phyloP scores from a whole-genome alignment of 768 basidiomycete species.

The Podaxis sp. region DNA sequence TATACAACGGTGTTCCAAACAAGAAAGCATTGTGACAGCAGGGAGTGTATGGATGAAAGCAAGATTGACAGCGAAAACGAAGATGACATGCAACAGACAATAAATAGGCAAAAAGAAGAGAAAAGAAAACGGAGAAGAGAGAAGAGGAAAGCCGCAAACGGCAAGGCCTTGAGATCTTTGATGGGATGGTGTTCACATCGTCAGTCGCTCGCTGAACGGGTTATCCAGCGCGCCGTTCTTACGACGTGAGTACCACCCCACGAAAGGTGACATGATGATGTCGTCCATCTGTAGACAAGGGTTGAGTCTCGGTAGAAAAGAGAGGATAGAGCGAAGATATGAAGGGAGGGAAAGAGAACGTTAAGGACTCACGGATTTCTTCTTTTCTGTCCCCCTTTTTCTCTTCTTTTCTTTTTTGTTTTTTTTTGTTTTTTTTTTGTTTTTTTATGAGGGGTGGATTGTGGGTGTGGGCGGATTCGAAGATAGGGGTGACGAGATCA shows the following conservation, averaged over 20 bases:
- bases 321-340: not conserved
- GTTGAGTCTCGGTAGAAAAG: not conserved
- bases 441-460: not conserved
- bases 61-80: not conserved
- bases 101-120: conserved; percentile 1
- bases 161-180: conserved; percentile 10
- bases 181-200: not conserved
- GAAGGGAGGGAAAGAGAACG: not conserved
- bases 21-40: not conserved
- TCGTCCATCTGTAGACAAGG: not conserved
- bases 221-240: not conserved
- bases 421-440: not conserved
- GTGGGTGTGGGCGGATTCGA: not conserved
- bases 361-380: not conserved
- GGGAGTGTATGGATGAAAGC: not conserved
- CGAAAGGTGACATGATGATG: not conserved
- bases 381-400: not conserved
- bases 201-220: not conserved
- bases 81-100: not conserved
- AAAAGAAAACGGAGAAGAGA: not conserved
- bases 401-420: conserved; percentile 2
- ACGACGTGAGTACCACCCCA: not conserved
- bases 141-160: not conserved
- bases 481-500: not conserved
- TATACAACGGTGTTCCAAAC: not conserved